Evolutionary conservation across 2,329 filamentous ascomycete species (phyloP), one percentile per base, ranked within the genome.

Genomic region (Ophiocordyceps australis): DNA sequence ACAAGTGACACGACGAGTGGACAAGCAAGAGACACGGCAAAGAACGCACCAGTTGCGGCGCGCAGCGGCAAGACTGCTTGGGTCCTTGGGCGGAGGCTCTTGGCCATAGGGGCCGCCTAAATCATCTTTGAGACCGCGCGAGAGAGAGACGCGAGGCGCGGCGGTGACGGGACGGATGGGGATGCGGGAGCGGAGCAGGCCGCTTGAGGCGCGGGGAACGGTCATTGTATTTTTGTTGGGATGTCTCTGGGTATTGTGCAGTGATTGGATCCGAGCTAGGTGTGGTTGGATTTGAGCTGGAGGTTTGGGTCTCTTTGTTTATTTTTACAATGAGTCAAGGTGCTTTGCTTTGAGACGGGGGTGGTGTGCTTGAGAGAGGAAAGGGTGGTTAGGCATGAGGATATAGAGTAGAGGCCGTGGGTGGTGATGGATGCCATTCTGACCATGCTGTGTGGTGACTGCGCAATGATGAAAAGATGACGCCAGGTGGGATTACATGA

Each of bases 31-130:
- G n/a, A n/a, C n/a, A n/a, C n/a, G n/a, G n/a, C n/a, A n/a, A n/a
- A n/a, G n/a, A n/a, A n/a, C n/a, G n/a, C n/a, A 52, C 49, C 46
- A 50, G 25, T 50, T 50, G 5, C 41, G 38, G 22, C 38, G 38
- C 7, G 46, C 5, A 2, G 32, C 35, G 3, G 50, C 49, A 5
- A 39, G 34, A 4, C 41, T 45, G 7, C 40, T 42, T 0, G 46
- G 39, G 9, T 31, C 35, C 17, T 27, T 9, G 2, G 47, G 42
- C 1, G 34, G 31, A 3, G 39, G 35, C 28, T 42, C 30, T n/a
- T 50, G 47, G 18, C 46, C 47, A n/a, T 39, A 42, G 2, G 47
- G 47, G 3, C 47, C 47, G 12, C 49, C 47, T 10, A 49, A 35
- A 7, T 14, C 9, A 24, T 42, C 32, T 11, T 42, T 9, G 21